Conservation (phyloP, 306 rosid species). For the Dalbergia cultrata region DNA sequence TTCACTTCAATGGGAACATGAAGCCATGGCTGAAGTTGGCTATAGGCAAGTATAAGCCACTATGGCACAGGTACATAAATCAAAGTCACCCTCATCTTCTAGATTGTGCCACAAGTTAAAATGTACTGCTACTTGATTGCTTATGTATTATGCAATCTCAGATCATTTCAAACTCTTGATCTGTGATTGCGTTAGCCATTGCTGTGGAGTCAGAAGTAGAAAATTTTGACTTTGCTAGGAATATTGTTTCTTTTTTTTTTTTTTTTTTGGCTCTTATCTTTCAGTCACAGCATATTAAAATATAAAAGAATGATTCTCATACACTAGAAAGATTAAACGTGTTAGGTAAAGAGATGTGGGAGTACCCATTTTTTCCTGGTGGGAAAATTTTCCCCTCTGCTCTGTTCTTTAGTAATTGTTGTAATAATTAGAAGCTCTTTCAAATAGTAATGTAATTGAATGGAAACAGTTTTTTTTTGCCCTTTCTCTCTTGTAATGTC, state of each 20-base stretch:
- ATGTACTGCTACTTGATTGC: conserved; percentile 68
- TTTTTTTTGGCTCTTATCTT: conserved; percentile 47
- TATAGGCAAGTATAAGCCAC: conserved; percentile 82
- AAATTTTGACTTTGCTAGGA: conserved; percentile 76
- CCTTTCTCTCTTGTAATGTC: not conserved
- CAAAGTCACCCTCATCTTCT: conserved; percentile 80
- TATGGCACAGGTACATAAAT: conserved; percentile 94
- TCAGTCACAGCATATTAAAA: conserved; percentile 51
- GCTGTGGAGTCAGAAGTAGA: conserved; percentile 76
- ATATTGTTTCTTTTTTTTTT: not conserved
- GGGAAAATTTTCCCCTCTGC: conserved; percentile 62
- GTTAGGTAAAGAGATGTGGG: conserved; percentile 63
- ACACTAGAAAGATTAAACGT: conserved; percentile 67
- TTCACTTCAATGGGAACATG: conserved; percentile 96
- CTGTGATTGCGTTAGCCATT: conserved; percentile 52
- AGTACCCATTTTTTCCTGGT: conserved; percentile 67
- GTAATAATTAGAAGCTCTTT: conserved; percentile 69
- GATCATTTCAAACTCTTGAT: conserved; percentile 48
- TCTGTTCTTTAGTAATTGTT: conserved; percentile 59
- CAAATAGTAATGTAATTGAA: conserved; percentile 55
- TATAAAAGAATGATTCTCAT: conserved; percentile 59
- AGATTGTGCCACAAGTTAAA: conserved; percentile 81
- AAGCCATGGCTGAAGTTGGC: conserved; percentile 98
- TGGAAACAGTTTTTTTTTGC: conserved; percentile 42
- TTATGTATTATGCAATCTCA: conserved; percentile 56